These are phyloP conservation scores for Aspergillus coremiiformis DNA, from an alignment of 495 filamentous ascomycete species.

Conservation along the genomic window DNA sequence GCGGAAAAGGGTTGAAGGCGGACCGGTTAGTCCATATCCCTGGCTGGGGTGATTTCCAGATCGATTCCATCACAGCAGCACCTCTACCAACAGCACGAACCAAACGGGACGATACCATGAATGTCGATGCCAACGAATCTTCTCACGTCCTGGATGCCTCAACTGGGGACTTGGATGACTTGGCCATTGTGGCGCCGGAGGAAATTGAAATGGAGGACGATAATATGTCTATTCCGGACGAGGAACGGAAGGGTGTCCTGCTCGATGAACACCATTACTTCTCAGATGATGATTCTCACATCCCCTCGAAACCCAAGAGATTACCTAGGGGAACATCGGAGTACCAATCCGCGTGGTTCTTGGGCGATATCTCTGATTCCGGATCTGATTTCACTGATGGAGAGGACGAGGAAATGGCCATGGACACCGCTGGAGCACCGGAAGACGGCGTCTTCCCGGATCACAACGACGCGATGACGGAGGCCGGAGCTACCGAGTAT, in stretches of 20 bases:
- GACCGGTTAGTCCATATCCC: slow-evolving; percentile 86
- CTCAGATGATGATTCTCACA: slow-evolving; percentile 74
- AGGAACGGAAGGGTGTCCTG: slow-evolving; percentile 67
- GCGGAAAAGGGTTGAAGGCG: slow-evolving; percentile 79
- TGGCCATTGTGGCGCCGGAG: slow-evolving; percentile 79
- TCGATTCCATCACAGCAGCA: slow-evolving; percentile 75
- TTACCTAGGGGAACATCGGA: slow-evolving; percentile 85
- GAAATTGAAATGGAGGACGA: slow-evolving; percentile 68
- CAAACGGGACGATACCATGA: slow-evolving; percentile 62
- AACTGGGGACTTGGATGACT: slow-evolving; percentile 68
- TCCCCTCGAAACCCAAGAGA: slow-evolving; percentile 56
- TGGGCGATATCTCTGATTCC: slow-evolving; percentile 79
- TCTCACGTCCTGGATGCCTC: slow-evolving; percentile 57
- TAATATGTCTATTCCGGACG: slow-evolving; percentile 50
- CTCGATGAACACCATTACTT: slow-evolving; percentile 98
- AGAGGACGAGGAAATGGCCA: slow-evolving; percentile 51
- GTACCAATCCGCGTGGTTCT: slow-evolving; percentile 90
- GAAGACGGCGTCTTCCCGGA: slow-evolving; percentile 76
- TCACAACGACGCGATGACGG: slow-evolving; percentile 60
- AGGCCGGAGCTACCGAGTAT: slow-evolving; percentile 74
- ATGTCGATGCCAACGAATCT: slow-evolving; percentile 49
- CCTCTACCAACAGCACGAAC: slow-evolving; percentile 46
- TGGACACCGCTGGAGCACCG: slow-evolving; percentile 47
- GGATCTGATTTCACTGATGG: slow-evolving; percentile 64
- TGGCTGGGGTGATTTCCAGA: slow-evolving; percentile 92